Evolutionary conservation across 305 asterid species (phyloP), one percentile per base, ranked within the genome.

Genomic region (Fraxinus paxiana): DNA sequence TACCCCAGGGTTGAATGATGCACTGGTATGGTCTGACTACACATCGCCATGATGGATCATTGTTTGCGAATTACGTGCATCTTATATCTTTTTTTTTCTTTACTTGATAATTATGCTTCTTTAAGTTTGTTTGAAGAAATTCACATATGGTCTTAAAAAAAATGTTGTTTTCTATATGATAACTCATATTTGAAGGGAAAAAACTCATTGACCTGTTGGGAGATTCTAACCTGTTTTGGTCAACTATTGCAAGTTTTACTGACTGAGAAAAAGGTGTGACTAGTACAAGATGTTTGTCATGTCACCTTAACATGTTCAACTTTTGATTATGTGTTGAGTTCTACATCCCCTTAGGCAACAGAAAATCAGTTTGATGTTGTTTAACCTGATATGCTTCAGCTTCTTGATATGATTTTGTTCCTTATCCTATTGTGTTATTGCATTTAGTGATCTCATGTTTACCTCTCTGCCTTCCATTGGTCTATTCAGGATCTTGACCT

Each of bases 401-500:
- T 78, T 76, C 83, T 73, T 77, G 78, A 37, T 74, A 8, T 70
- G 30, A 35, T 61, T 18, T 78, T 69, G 24, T 20, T 56, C 28
- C 65, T 17, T 13, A 28, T 0, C 8, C 2, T 77, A 72, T 34
- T 34, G 8, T 34, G 38, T 34, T 34, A 75, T 51, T 77, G 77
- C 71, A 59, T 74, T 72, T 63, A 75, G 31, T 54, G 77, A 74
- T 84, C 38, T 81, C 78, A 54, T 67, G 75, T 51, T 63, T 61
- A 63, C 80, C 28, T 76, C 65, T 73, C 34, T 81, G 46, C 63
- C 74, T 80, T 84, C 65, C 83, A 3, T 82, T 34, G 38, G 38
- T 34, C 38, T 34, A 34, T 34, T 77, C 89, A 90, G 97, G 98
- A 92, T 87, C 97, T 93, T 80, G 95, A 95, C 88, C 86, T 92